Evolutionary conservation across 345 rosid species (phyloP), one percentile per base, ranked within the genome.

Genomic region (Arabidopsis suecica): DNA sequence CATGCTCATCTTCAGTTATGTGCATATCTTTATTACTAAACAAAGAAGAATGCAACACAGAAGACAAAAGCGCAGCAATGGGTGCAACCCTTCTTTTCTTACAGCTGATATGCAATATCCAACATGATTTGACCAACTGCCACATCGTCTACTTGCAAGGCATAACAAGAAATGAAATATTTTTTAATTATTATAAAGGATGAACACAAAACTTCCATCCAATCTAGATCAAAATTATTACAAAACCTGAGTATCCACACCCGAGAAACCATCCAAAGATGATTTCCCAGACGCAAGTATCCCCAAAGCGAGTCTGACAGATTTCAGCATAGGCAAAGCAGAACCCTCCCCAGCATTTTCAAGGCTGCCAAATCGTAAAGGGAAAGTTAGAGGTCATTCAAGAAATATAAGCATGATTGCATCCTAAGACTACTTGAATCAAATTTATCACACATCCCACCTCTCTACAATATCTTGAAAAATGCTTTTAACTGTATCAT

Each of bases 341-440:
- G 94, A 86, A 82, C 83, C 84, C 84, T 91, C 97, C 79, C 93
- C 97, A 64, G 98, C 91, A 93, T 91, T 91, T 82, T 93, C 96
- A 75, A 93, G 98, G 77, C 98, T 93, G 81, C 80, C 84, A 85
- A 83, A 76, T 50, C 2, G 22, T 58, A 20, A 66, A 49, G 30
- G 12, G 62, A 62, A 40, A 5, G 13, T 60, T 60, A 71, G 28
- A 42, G 48, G 14, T 20, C 51, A 61, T 13, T 20, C 32, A 10
- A 42, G 13, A 55, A 28, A 41, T 5, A 25, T 4, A 63, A 1
- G 25, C 65, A 74, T 25, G 34, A 10, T 44, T 37, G 28, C 48
- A 73, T 40, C 69, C 34, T 73, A 28, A 41, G 62, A 63, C 40
- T 28, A 28, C 32, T 28, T 28, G 32, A 28, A 28, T 28, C 32